phyloP scores from a whole-genome alignment of 768 basidiomycete genomes.

The Glaciozyma martinii region DNA sequence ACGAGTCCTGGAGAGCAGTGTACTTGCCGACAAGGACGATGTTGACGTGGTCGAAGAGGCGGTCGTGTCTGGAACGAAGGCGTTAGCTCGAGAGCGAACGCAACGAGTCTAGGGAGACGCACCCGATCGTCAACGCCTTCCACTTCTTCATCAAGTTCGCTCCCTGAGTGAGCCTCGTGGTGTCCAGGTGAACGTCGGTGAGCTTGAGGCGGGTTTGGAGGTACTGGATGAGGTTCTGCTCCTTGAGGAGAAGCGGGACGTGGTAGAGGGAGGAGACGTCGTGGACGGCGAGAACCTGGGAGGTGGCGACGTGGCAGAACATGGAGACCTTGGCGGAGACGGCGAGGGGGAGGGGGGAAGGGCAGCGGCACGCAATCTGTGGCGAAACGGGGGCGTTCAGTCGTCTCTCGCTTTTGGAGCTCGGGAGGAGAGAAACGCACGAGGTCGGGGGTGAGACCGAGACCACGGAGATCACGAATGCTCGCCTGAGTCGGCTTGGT shows the following conservation, averaged over 20 bases:
- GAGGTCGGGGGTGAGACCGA: slow-evolving; percentile 85
- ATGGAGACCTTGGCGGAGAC: slow-evolving; percentile 96
- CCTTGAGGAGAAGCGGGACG: slow-evolving; percentile 80
- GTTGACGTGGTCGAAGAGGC: slow-evolving; percentile 75
- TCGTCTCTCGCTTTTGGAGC: not conserved
- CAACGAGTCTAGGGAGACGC: slow-evolving; percentile 33
- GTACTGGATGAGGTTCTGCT: slow-evolving; percentile 84
- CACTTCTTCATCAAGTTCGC: slow-evolving; percentile 60
- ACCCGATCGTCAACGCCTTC: slow-evolving; percentile 77
- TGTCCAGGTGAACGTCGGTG: slow-evolving; percentile 47
- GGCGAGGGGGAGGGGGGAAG: slow-evolving; percentile 66
- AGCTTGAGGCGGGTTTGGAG: slow-evolving; percentile 75
- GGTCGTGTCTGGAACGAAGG: slow-evolving; percentile 62
- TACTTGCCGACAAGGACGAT: slow-evolving; percentile 96
- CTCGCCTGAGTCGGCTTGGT: slow-evolving; percentile 98
- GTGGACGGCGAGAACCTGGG: slow-evolving; percentile 84
- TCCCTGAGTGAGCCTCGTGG: slow-evolving; percentile 56
- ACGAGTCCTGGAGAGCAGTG: slow-evolving; percentile 91
- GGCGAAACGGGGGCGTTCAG: not conserved
- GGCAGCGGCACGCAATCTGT: slow-evolving; percentile 87
- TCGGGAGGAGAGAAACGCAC: slow-evolving; percentile 45
- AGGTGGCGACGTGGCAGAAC: slow-evolving; percentile 91
- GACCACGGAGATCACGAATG: slow-evolving; percentile 80
- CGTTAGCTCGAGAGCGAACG: not conserved
- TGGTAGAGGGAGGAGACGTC: slow-evolving; percentile 96